phyloP scores from a whole-genome alignment of 352 stramenopile species.

The Pythium brachiatum region DNA sequence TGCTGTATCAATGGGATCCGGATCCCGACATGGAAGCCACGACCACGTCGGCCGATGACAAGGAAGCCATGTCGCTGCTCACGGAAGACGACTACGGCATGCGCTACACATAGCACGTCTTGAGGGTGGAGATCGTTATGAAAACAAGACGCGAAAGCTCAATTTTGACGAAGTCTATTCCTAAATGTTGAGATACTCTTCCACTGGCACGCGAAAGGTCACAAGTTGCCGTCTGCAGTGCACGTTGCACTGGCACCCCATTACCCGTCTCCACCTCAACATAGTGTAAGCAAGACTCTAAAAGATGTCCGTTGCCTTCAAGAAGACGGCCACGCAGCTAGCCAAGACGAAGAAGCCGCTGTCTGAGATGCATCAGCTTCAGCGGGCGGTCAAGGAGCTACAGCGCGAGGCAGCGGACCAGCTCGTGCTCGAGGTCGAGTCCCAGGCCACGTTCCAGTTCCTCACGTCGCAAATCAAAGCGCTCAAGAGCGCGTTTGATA shows the following conservation, averaged over 20 bases:
- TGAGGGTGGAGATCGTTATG: not conserved
- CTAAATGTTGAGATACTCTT: conserved; percentile 12
- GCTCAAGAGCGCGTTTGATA: conserved; percentile 73
- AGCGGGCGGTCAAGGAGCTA: conserved; percentile 71
- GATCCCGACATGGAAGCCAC: conserved; percentile 77
- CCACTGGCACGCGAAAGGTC: conserved; percentile 7
- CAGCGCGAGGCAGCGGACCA: conserved; percentile 75
- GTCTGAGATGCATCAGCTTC: conserved; percentile 79
- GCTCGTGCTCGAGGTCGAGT: conserved; percentile 73
- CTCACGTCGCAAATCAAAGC: conserved; percentile 73
- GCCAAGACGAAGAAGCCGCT: conserved; percentile 81
- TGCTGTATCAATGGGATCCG: conserved; percentile 79
- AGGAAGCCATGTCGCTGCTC: conserved; percentile 76
- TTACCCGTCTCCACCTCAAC: too few relatives aligned
- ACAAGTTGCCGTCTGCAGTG: not conserved
- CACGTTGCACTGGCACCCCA: not conserved
- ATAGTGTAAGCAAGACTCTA: too few relatives aligned
- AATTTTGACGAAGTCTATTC: conserved; percentile 9
- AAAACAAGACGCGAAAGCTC: not conserved
- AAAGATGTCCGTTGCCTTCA: conserved; percentile 45
- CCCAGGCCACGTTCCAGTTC: conserved; percentile 82
- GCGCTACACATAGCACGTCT: conserved; percentile 54
- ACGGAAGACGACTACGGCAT: conserved; percentile 70
- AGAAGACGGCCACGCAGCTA: conserved; percentile 55
- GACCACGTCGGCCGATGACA: conserved; percentile 80